Evolutionary conservation across 2,329 filamentous ascomycete genomes (phyloP).

Genomic region (Fusarium marasasianum): DNA sequence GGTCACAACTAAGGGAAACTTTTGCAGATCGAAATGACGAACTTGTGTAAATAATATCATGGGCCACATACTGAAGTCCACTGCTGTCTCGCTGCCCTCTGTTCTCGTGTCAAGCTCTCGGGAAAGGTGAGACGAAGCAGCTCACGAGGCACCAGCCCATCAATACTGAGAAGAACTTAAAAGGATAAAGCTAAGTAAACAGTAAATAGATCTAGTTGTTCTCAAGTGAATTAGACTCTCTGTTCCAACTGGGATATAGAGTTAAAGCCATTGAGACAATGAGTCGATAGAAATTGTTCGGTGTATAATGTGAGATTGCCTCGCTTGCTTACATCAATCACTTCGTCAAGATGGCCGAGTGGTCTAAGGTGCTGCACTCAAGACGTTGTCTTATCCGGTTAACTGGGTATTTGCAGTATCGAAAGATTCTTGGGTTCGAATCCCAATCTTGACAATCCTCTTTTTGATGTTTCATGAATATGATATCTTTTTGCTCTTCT

Average conservation of each 20-base stretch:
- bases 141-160: not conserved
- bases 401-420: not conserved
- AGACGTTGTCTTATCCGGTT: not conserved
- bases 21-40: not conserved
- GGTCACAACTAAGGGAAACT: not conserved
- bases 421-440: not conserved
- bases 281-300: accelerated
- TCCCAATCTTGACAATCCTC: not conserved
- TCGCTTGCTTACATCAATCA: not conserved
- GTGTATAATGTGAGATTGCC: accelerated
- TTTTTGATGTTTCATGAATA: not conserved
- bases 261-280: not conserved
- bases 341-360: not conserved
- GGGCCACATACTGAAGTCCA: not conserved
- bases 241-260: not conserved
- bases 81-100: not conserved
- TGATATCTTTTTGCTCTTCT: not conserved
- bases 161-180: not conserved
- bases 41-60: not conserved
- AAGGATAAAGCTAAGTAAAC: accelerated
- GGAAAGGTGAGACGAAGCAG: not conserved
- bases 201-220: not conserved
- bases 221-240: not conserved
- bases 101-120: not conserved
- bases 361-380: not conserved